Conservation (phyloP, 306 rosid genomes). For the Acmispon strigosus region DNA sequence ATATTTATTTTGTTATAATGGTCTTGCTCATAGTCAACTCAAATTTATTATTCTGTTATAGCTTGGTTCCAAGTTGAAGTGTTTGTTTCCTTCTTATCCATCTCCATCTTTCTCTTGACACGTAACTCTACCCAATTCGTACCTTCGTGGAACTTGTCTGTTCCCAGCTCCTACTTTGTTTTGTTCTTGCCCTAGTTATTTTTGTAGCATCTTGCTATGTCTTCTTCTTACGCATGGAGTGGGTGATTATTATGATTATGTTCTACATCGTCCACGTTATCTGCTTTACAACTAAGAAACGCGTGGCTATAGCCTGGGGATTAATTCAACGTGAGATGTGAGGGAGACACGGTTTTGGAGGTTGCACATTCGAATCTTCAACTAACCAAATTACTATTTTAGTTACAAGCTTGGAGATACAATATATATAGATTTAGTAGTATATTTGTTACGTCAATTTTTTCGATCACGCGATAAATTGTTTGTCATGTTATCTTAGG, state of each 20-base stretch:
- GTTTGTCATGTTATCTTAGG: background rate
- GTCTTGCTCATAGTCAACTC: background rate
- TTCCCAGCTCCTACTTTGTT: constrained; percentile 14
- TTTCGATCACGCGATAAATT: background rate
- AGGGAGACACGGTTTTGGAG: constrained; percentile 27
- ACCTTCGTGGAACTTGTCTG: constrained; percentile 20
- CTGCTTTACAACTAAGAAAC: constrained; percentile 31
- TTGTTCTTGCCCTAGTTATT: background rate
- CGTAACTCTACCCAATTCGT: background rate
- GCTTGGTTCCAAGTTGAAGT: background rate
- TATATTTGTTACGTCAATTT: constrained; percentile 11
- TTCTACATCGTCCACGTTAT: background rate
- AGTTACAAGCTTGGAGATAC: background rate
- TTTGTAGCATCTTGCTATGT: background rate
- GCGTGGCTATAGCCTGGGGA: constrained; percentile 23
- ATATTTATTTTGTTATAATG: background rate
- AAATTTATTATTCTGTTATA: background rate
- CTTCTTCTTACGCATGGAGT: background rate
- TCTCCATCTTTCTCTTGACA: background rate
- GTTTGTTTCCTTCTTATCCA: background rate
- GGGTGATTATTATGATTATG: background rate
- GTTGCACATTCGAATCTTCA: constrained; percentile 21
- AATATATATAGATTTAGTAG: background rate
- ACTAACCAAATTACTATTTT: background rate
- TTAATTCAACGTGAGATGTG: background rate